Evolutionary conservation across 2,329 filamentous ascomycete genomes (phyloP), one percentile per base, ranked within the genome.

Genomic region (Sclerotinia borealis): DNA sequence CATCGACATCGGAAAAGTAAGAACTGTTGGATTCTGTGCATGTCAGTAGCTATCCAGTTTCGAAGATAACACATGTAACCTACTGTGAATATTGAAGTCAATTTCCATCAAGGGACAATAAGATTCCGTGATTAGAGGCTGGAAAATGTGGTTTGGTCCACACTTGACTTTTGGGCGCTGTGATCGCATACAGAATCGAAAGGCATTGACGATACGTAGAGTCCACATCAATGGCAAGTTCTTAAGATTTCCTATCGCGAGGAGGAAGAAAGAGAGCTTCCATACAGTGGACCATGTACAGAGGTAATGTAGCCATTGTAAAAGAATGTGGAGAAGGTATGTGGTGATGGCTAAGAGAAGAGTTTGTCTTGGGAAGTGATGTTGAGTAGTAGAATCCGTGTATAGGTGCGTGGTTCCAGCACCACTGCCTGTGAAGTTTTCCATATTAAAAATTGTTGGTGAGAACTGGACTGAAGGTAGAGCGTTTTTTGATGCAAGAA

Each of bases 61-160:
- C 2, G 17, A 31, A 17, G 10, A 11, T 10, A 9, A 37, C 3
- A 2, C 13, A 4, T 4, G 13, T 4, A 39, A 62, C 66, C 61
- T 34, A 67, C 68, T 90, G 77, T 90, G 87, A 63, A 89, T 71
- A 75, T 91, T 90, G 78, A 89, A 89, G 74, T 91, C 89, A 68
- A 81, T 87, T 74, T 91, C 87, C 66, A 84, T 77, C 48, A 87
- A 76, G 0, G 85, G 82, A 13, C 86, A 82, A 68, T 82, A 81
- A 1, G 85, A 84, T 31, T 79, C 79, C n/a, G 85, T 85, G 51
- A 87, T 83, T 34, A 85, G 75, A 25, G 87, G 83, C 37, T 82
- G 80, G 75, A 91, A 91, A 58, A 91, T 79, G 45, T 84, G 81
- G 66, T 81, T 76, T 0, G 81, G 78, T 55, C 75, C 75, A 39